These are phyloP conservation scores for Fraxinus paxiana DNA, from an alignment of 305 asterid genomes.

Conservation along the genomic window DNA sequence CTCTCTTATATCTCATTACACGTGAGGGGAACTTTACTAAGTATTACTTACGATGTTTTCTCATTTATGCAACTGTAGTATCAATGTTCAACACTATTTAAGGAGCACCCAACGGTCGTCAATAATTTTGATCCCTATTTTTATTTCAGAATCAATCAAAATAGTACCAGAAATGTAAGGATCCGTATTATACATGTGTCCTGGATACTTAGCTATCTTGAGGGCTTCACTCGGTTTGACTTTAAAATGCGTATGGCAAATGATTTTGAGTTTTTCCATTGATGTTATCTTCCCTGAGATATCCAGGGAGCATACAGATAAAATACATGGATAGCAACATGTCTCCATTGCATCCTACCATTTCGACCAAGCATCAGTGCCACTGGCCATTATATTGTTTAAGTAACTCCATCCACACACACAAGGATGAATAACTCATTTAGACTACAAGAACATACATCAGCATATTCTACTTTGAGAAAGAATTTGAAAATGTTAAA, in stretches of 20 bases:
- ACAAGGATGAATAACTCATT: neutral
- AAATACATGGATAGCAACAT: neutral
- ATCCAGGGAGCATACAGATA: neutral
- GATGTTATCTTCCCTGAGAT: neutral
- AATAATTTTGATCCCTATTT: neutral
- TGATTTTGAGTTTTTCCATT: neutral
- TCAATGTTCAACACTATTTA: neutral
- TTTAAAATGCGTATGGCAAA: neutral
- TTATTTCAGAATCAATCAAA: neutral
- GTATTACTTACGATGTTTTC: neutral
- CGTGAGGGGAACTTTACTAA: neutral
- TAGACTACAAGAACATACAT: conserved; percentile 12
- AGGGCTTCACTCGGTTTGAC: neutral
- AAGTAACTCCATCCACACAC: neutral
- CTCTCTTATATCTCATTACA: neutral
- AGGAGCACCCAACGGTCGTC: neutral
- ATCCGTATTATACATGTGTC: neutral
- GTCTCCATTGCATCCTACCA: neutral
- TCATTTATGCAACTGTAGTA: neutral
- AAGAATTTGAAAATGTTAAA: neutral
- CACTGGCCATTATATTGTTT: neutral
- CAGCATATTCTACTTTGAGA: conserved; percentile 5
- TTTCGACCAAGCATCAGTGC: neutral
- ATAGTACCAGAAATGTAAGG: neutral
- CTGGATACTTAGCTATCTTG: neutral